Percentiles rank a stretch among this genome's conserved stretches.
Evolutionary conservation across 805 yeast species (phyloP).

Genomic region (Candida sithepensis): DNA sequence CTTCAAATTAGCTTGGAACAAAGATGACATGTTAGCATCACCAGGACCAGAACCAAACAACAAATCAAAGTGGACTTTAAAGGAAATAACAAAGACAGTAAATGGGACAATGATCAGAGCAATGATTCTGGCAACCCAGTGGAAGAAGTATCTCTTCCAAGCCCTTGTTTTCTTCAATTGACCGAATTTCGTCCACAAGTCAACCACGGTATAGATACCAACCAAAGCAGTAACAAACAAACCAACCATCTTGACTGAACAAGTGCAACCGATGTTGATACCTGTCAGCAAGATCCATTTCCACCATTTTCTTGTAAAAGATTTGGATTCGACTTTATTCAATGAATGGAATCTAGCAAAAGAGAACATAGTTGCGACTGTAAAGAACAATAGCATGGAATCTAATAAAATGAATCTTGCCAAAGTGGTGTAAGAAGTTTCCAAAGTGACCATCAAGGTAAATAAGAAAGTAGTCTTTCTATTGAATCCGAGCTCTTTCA

Average conservation of each 20-base stretch:
- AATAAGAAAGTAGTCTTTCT: constrained; percentile 73
- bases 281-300: constrained; percentile 87
- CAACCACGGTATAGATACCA: constrained; percentile 85
- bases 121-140: constrained; percentile 65
- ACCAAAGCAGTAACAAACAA: constrained; percentile 82
- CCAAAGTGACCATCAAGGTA: constrained; percentile 75
- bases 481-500: constrained; percentile 70
- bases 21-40: constrained; percentile 84
- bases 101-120: constrained; percentile 66
- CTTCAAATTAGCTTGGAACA: constrained; percentile 82
- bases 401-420: constrained; percentile 89
- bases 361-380: constrained; percentile 74
- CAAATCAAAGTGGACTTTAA: constrained; percentile 73
- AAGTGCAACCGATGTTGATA: constrained; percentile 79
- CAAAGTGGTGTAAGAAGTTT: constrained; percentile 77
- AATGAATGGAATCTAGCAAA: constrained; percentile 68
- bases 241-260: constrained; percentile 97
- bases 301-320: constrained; percentile 85
- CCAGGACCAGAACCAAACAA: constrained; percentile 79
- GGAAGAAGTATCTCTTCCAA: constrained; percentile 47
- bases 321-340: constrained; percentile 40
- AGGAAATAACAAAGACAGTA: constrained; percentile 56
- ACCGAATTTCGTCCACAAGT: constrained; percentile 87
- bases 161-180: constrained; percentile 40
- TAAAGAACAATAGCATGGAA: constrained; percentile 86